phyloP scores from a whole-genome alignment of 73 alveolate species.

The Paramecium tetraurelia region DNA sequence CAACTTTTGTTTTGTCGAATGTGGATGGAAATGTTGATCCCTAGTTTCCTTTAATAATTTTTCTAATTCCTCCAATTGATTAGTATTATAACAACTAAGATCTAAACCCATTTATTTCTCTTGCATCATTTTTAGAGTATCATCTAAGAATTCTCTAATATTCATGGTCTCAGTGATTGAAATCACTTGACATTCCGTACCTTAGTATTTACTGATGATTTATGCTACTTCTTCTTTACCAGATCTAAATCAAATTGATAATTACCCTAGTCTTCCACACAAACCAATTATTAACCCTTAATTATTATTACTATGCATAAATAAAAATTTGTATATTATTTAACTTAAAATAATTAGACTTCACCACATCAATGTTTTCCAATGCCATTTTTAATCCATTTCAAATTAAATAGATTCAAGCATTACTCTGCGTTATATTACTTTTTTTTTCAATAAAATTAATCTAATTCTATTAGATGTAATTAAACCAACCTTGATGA shows the following conservation, averaged over 20 bases:
- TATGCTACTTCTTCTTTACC: not conserved
- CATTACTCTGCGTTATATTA: too few relatives aligned
- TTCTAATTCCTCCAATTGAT: not conserved
- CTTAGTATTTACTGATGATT: not conserved
- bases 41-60: not conserved
- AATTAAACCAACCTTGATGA: too few relatives aligned
- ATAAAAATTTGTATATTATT: not conserved
- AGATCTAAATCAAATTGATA: not conserved
- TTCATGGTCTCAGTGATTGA: not conserved
- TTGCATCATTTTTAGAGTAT: not conserved
- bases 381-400: too few relatives aligned
- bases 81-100: not conserved
- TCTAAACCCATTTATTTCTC: not conserved
- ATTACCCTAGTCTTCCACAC: constrained; percentile 25
- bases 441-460: too few relatives aligned
- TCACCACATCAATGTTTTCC: too few relatives aligned
- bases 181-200: not conserved
- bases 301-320: not conserved
- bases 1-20: not conserved
- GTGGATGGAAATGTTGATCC: not conserved
- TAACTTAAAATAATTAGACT: too few relatives aligned
- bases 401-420: too few relatives aligned
- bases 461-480: too few relatives aligned
- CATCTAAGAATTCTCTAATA: not conserved
- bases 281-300: constrained; percentile 37